phyloP scores from a whole-genome alignment of 2,329 filamentous ascomycete species.

The Moelleriella libera region DNA sequence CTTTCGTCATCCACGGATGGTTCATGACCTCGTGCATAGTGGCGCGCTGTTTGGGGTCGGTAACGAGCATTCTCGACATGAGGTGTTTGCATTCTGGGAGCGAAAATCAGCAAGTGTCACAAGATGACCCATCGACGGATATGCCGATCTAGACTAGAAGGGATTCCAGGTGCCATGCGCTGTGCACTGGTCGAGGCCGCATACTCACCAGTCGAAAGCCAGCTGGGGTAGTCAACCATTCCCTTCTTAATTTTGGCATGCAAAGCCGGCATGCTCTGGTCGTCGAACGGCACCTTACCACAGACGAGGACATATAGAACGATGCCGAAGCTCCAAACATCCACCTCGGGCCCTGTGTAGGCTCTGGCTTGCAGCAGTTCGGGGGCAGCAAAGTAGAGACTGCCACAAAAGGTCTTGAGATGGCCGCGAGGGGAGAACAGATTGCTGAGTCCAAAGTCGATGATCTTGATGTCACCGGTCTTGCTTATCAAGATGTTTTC shows the following conservation, averaged over 20 bases:
- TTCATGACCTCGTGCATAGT: conserved; percentile 84
- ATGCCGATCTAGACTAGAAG: too few relatives aligned
- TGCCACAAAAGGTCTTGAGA: conserved; percentile 94
- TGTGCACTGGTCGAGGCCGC: too few relatives aligned
- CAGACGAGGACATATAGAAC: conserved; percentile 95
- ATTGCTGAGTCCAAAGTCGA: conserved; percentile 96
- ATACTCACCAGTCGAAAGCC: conserved; percentile 63
- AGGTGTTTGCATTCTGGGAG: conserved; percentile 76
- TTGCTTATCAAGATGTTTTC: conserved; percentile 99
- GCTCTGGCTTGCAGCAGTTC: conserved; percentile 86
- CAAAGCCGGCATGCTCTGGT: conserved; percentile 96
- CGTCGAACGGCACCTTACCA: conserved; percentile 95
- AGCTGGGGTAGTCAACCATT: conserved; percentile 85
- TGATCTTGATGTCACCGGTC: conserved; percentile 97
- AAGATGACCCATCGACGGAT: too few relatives aligned
- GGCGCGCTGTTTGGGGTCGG: conserved; percentile 76
- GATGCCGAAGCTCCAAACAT: conserved; percentile 98
- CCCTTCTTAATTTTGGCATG: conserved; percentile 99
- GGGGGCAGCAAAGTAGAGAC: conserved; percentile 92
- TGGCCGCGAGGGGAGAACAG: conserved; percentile 76
- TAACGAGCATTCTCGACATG: conserved; percentile 90
- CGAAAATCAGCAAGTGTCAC: neutral
- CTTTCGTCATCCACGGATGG: conserved; percentile 93
- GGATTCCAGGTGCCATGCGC: too few relatives aligned
- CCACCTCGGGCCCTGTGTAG: conserved; percentile 92